A percentile compares a stretch with the other conserved stretches of the same genome.
Evolutionary conservation across 495 filamentous ascomycete species (phyloP).

Genomic region (Chaetomium tenue): DNA sequence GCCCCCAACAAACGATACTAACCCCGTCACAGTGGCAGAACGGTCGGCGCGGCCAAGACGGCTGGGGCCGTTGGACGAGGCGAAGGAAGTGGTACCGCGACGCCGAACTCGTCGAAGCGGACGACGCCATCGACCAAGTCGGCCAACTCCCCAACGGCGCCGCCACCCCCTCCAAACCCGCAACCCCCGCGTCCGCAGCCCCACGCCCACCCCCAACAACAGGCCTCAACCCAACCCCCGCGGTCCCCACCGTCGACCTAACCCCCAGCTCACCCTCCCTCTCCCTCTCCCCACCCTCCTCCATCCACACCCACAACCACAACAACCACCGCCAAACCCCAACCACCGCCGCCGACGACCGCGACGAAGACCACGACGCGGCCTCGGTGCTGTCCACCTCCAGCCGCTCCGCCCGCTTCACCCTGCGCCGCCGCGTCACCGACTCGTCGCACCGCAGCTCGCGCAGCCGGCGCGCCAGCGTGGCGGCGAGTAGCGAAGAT

Average conservation of each 20-base stretch:
- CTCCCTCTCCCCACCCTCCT: slow-evolving; percentile 1
- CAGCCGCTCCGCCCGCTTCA: slow-evolving; percentile 32
- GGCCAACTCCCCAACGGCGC: slow-evolving; percentile 27
- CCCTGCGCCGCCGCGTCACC: slow-evolving; percentile 25
- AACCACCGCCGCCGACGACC: background rate
- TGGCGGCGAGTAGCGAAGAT: slow-evolving; percentile 28
- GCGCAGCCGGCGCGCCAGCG: slow-evolving; percentile 29
- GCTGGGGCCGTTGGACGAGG: slow-evolving; percentile 93
- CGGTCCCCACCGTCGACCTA: slow-evolving; percentile 11
- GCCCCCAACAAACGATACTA: slow-evolving; percentile 9
- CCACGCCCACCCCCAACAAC: background rate
- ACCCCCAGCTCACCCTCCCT: slow-evolving; percentile 10
- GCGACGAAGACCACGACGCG: slow-evolving; percentile 30
- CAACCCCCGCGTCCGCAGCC: slow-evolving; percentile 11
- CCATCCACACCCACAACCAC: slow-evolving; percentile 8
- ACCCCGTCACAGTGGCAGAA: slow-evolving; percentile 72
- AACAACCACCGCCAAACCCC: background rate
- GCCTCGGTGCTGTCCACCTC: slow-evolving; percentile 36
- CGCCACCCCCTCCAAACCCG: slow-evolving; percentile 23
- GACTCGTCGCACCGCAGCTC: slow-evolving; percentile 17
- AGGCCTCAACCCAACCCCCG: slow-evolving; percentile 1
- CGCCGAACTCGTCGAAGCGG: slow-evolving; percentile 84
- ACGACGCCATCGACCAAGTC: slow-evolving; percentile 34
- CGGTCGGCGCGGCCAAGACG: slow-evolving; percentile 80
- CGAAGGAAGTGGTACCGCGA: slow-evolving; percentile 95